A percentile compares a stretch with the other conserved stretches of the same genome.
phyloP scores from a whole-genome alignment of 345 rosid species.

The Stellera chamaejasme region DNA sequence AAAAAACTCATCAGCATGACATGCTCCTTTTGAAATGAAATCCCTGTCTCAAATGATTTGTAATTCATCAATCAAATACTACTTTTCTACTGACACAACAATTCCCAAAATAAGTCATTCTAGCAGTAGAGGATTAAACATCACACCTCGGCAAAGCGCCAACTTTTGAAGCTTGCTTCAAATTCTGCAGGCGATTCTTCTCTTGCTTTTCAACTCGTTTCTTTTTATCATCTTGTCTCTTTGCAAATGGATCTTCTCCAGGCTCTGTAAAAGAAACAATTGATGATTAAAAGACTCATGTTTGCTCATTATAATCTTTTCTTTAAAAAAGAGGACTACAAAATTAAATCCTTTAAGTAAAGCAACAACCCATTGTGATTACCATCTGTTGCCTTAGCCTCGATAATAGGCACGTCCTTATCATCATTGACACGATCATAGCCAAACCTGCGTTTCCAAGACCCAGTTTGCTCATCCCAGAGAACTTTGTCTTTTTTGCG shows the following conservation, averaged over 20 bases:
- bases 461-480: conserved; percentile 76
- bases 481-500: conserved; percentile 75
- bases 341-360: background rate
- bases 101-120: too few relatives aligned
- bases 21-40: background rate
- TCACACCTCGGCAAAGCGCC: conserved; percentile 86
- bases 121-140: background rate
- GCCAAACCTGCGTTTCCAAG: conserved; percentile 86
- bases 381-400: conserved; percentile 86
- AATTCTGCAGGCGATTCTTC: conserved; percentile 58
- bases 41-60: background rate
- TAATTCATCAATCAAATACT: too few relatives aligned
- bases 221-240: conserved; percentile 65
- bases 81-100: too few relatives aligned
- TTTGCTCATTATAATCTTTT: background rate
- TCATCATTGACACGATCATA: conserved; percentile 93
- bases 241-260: conserved; percentile 86
- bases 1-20: background rate
- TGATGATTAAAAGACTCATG: background rate
- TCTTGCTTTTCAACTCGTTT: conserved; percentile 71
- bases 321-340: background rate
- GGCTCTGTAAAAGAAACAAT: conserved; percentile 39
- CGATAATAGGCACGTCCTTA: conserved; percentile 70
- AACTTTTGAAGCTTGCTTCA: conserved; percentile 67
- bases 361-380: conserved; percentile 8